A percentile compares a stretch with the other conserved stretches of the same genome.
Conservation (phyloP, 148 eudicot genomes). For the Spergularia marina region DNA sequence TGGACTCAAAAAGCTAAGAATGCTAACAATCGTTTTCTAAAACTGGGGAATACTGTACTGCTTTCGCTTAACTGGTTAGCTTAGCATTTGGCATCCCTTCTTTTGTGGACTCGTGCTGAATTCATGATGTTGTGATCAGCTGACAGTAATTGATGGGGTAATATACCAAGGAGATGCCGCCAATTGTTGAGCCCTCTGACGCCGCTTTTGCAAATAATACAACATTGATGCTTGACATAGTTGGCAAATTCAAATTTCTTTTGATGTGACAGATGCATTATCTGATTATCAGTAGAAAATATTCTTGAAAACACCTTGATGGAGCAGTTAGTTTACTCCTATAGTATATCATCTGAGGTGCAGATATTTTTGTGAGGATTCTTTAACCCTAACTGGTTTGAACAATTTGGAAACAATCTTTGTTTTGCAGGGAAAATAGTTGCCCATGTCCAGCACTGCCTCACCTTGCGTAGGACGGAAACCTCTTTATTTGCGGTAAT, state of each 20-base stretch:
- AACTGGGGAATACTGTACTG: conserved; percentile 9
- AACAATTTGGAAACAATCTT: not conserved
- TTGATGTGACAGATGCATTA: not conserved
- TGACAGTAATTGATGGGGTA: conserved; percentile 1
- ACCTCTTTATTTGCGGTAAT: not conserved
- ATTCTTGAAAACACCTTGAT: too few species aligned
- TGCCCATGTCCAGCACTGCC: not conserved
- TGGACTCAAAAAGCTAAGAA: not conserved
- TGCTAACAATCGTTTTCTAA: not conserved
- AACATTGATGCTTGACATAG: conserved; percentile 13
- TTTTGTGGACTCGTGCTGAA: conserved; percentile 5
- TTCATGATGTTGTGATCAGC: not conserved
- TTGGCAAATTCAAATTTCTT: conserved; percentile 4
- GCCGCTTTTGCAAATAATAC: not conserved
- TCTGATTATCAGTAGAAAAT: too few species aligned
- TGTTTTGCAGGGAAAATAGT: not conserved
- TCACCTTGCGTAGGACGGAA: not conserved
- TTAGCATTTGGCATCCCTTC: conserved; percentile 5
- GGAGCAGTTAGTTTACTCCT: too few species aligned
- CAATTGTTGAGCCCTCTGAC: not conserved
- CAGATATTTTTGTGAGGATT: not conserved
- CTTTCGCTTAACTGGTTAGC: too few species aligned
- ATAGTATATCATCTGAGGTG: not conserved
- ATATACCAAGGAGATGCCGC: conserved; percentile 13
- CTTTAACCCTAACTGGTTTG: not conserved